Evolutionary conservation across 306 rosid genomes (phyloP), one percentile per base, ranked within the genome.

Genomic region (Acacia crassicarpa): DNA sequence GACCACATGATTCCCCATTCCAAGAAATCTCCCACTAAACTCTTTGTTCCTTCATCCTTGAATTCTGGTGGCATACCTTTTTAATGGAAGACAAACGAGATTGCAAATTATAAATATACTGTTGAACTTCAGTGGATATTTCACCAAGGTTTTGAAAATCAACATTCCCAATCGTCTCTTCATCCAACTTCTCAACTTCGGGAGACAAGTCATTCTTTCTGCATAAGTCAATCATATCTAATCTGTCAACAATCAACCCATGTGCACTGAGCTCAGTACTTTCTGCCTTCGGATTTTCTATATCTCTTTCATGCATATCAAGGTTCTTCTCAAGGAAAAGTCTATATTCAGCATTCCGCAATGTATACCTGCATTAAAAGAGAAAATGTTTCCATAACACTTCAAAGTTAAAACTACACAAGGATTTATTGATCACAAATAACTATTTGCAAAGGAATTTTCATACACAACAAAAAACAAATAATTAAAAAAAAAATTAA

Each of bases 311-410:
- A 76, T 76, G 75, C 65, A 83, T 72, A 78, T 90, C 92, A 38
- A 93, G 88, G 66, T 91, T 95, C 83, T 80, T 90, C 85, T 95
- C 97, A 25, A 93, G 91, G 75, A 96, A 95, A 76, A 95, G 97
- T 88, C 99, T 91, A 80, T 88, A 95, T 81, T 95, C 99, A 66
- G 95, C 99, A 87, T 95, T 95, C 19, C 94, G 92, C 80, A 95
- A 75, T 22, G 99, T 95, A 86, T 95, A 95, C 83, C 98, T 95
- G 87, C 73, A 88, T 83, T 48, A 67, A 19, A 62, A 8, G 49
- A 75, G 77, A 69, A 81, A 81, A 67, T 40, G 16, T 79, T 56
- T 67, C 81, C 75, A 87, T 25, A 65, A 74, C 30, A 45, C 76
- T 69, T 68, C 62, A 63, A 68, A 49, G 32, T 71, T 81, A 75